Conservation (phyloP, 1,139 yeast species). For the Sugiyamaella pinicola region DNA sequence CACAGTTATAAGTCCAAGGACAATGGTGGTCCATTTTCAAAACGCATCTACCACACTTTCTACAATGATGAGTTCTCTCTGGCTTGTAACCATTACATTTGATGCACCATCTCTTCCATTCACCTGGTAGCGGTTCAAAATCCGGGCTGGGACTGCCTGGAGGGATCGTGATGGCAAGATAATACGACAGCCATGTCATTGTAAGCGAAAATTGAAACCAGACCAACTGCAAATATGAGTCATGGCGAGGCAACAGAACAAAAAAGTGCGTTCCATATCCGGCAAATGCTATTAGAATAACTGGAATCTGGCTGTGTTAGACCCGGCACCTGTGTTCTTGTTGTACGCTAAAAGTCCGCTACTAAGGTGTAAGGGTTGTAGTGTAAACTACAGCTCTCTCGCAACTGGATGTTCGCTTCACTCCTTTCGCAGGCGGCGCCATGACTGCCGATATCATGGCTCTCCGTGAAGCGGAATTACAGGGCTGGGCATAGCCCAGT, state of each 20-base stretch:
- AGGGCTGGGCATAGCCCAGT: too few relatives aligned
- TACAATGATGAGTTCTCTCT: constrained; percentile 79
- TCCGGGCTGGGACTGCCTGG: constrained; percentile 62
- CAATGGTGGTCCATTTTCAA: constrained; percentile 85
- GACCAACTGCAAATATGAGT: constrained; percentile 48
- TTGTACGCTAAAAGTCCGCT: neutral
- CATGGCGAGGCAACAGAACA: constrained; percentile 51
- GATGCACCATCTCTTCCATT: constrained; percentile 63
- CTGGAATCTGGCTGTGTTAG: constrained; percentile 56
- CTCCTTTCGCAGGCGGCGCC: too few relatives aligned
- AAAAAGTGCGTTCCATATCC: constrained; percentile 69
- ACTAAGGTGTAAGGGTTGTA: too few relatives aligned
- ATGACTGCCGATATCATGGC: too few relatives aligned
- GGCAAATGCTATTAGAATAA: constrained; percentile 56
- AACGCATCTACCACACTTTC: constrained; percentile 55
- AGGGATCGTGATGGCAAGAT: constrained; percentile 55
- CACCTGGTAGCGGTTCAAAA: constrained; percentile 45
- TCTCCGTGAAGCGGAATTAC: too few relatives aligned
- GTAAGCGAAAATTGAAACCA: constrained; percentile 53
- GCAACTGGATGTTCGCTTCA: too few relatives aligned
- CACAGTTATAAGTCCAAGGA: constrained; percentile 87
- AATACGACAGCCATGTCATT: constrained; percentile 73
- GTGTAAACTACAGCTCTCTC: too few relatives aligned
- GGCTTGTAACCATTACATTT: constrained; percentile 72
- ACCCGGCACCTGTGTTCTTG: neutral